Conservation (phyloP, 257 asterid species). For the Galeopsis tetrahit region DNA sequence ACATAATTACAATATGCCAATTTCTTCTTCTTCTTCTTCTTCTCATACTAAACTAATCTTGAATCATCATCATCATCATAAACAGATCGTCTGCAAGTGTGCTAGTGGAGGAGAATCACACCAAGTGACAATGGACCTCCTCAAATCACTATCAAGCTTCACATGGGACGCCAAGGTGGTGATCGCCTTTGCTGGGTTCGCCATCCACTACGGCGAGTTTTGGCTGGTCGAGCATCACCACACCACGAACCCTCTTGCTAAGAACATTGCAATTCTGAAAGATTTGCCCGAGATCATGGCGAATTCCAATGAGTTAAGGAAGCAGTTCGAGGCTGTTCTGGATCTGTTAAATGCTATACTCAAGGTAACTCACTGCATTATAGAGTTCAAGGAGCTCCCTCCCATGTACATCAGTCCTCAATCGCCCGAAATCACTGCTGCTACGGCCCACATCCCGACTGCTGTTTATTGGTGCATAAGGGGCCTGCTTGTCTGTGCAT, state of each 20-base stretch:
- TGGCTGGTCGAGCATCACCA: slow-evolving; percentile 65
- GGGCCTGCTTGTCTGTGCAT: slow-evolving; percentile 67
- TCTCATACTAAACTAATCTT: background rate
- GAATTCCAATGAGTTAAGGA: slow-evolving; percentile 32
- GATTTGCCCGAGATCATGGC: slow-evolving; percentile 48
- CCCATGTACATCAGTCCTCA: slow-evolving; percentile 43
- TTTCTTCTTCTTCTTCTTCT: background rate
- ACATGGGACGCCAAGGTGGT: slow-evolving; percentile 71
- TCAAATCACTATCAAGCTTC: slow-evolving; percentile 50
- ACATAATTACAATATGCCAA: background rate
- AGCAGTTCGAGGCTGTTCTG: slow-evolving; percentile 53
- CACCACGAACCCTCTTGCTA: slow-evolving; percentile 48
- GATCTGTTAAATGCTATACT: slow-evolving; percentile 40
- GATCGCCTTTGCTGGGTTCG: slow-evolving; percentile 58
- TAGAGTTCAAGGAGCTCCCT: slow-evolving; percentile 62
- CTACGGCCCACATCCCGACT: slow-evolving; percentile 51
- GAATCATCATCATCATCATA: background rate
- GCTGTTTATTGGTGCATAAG: slow-evolving; percentile 79
- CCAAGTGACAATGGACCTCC: slow-evolving; percentile 53
- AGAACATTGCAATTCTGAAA: slow-evolving; percentile 58
- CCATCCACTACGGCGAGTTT: slow-evolving; percentile 69
- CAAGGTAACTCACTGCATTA: slow-evolving; percentile 46
- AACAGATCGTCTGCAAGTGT: slow-evolving; percentile 61
- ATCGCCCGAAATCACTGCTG: slow-evolving; percentile 42
- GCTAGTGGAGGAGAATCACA: slow-evolving; percentile 57